phyloP scores from a whole-genome alignment of 176 grass and related monocot species.

The Oryza glumipatula region DNA sequence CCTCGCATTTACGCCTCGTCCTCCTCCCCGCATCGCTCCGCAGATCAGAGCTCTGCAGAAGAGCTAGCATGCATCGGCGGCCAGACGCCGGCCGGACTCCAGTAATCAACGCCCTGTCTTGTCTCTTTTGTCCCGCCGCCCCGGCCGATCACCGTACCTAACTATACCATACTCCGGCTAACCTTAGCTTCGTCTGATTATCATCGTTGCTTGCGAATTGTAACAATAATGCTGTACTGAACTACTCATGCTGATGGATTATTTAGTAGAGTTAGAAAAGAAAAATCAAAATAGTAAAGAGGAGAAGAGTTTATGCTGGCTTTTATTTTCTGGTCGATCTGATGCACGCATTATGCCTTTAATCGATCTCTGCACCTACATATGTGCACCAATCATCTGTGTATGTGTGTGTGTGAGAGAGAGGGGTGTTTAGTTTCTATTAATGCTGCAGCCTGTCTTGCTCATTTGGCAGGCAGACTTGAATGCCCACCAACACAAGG shows the following conservation, averaged over 20 bases:
- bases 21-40: background rate
- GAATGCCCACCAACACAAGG: slow-evolving; percentile 49
- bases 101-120: slow-evolving; percentile 8
- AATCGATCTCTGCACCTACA: background rate
- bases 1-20: slow-evolving; percentile 32
- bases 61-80: no score
- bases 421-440: slow-evolving; percentile 15
- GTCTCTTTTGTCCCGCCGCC: slow-evolving; percentile 36
- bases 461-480: slow-evolving; percentile 38
- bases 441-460: slow-evolving; percentile 41
- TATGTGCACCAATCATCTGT: background rate
- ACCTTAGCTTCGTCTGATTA: background rate
- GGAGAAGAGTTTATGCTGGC: background rate
- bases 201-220: background rate
- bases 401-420: background rate
- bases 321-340: background rate
- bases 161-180: background rate
- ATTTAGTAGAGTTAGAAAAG: no score
- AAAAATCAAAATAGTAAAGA: no score
- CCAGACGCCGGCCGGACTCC: background rate
- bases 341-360: background rate
- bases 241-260: no score
- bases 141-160: background rate
- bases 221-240: background rate
- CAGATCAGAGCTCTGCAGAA: no score